Percentiles rank a stretch among this genome's conserved stretches.
phyloP scores from a whole-genome alignment of 2,329 filamentous ascomycete species.

The Ophiostoma sp. region DNA sequence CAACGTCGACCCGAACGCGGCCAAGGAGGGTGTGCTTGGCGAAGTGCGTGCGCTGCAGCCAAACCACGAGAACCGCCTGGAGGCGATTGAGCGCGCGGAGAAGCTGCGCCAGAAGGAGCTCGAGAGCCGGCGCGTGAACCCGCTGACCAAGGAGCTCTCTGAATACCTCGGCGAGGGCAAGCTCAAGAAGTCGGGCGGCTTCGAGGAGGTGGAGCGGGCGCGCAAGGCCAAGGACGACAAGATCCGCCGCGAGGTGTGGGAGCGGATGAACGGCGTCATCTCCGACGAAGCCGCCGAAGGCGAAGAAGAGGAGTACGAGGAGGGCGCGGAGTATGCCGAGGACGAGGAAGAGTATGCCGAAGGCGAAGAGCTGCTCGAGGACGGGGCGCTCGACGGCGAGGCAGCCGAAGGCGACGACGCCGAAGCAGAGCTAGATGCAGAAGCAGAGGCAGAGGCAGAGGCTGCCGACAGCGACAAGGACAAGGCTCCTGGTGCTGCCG shows the following conservation, averaged over 20 bases:
- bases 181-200: constrained; percentile 90
- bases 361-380: background rate
- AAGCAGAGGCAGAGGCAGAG: background rate
- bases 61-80: constrained; percentile 86
- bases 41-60: constrained; percentile 90
- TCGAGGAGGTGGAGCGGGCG: constrained; percentile 86
- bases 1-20: constrained; percentile 62
- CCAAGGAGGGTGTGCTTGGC: constrained; percentile 85
- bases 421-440: background rate
- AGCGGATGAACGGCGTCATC: constrained; percentile 55
- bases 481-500: background rate
- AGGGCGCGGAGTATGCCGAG: constrained; percentile 8
- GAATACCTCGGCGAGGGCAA: constrained; percentile 84
- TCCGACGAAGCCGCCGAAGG: constrained; percentile 13
- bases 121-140: constrained; percentile 65
- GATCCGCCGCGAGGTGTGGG: constrained; percentile 74
- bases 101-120: constrained; percentile 85
- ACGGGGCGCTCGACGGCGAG: background rate
- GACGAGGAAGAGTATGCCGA: background rate
- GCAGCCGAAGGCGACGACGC: background rate
- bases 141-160: constrained; percentile 77
- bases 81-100: constrained; percentile 96
- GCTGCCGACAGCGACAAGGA: background rate
- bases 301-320: background rate
- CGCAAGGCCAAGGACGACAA: constrained; percentile 80